Base-by-base conservation (phyloP, 345 rosid genomes). In the Carallia pectinifolia region DNA sequence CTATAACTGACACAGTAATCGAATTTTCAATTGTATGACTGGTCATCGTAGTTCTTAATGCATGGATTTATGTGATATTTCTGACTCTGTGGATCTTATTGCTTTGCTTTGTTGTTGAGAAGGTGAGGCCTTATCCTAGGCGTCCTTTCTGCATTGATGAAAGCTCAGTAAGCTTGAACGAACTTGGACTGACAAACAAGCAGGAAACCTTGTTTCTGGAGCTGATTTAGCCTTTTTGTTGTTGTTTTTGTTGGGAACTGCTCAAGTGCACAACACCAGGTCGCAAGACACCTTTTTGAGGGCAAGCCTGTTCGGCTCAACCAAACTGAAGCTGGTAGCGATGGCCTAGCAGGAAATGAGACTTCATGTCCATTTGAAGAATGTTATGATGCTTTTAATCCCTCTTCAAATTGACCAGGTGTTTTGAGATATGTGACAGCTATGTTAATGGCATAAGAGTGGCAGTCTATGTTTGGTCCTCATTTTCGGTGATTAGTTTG, bases 171-270 rank as follows among this genome's bases (percentile, higher is more conserved):
- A 88, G 88, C 71, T 82, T 93, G 68, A 79, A 79, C 62, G 90
- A 84, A 67, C 79, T 86, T 48, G 96, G 96, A 64, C 85, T 93
- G 66, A 84, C 87, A 54, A 82, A 85, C 78, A 91, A 87, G 74
- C 96, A 89, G 72, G 98, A 89, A 86, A 88, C 86, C 12, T 71
- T 93, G 80, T 93, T 85, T 75, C 81, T 93, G 63, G 98, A 91
- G 81, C 67, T 83, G 70, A 77, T 83, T 67, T 87, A 91, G 77
- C 60, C 48, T 68, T 61, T 48, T 56, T 19, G 27, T 67, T 33
- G 2, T 33, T 68, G 61, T 48, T 56, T 19, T 34, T 67, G 23
- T 23, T 23, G 23, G 23, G 54, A 64, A 2, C 34, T 0, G 40
- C 37, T 53, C 13, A 52, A 60, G 9, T 33, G 3, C 39, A 7